Percentiles rank a stretch among this genome's conserved stretches.
These are phyloP conservation scores for Ascochyta viciae-villosae DNA, from an alignment of 2,329 filamentous ascomycete genomes.

Conservation along the genomic window DNA sequence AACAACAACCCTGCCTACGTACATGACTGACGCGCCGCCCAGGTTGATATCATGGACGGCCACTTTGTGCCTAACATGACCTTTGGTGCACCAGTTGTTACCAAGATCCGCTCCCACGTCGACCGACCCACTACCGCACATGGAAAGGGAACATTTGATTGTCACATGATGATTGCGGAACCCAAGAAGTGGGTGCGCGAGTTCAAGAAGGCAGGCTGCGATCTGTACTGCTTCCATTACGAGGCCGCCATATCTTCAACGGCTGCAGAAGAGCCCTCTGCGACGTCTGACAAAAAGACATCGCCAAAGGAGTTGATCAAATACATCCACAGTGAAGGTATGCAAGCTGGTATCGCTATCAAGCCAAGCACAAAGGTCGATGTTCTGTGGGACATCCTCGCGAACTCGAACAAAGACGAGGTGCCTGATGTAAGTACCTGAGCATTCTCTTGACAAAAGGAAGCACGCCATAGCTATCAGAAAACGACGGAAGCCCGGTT, in stretches of 20 bases:
- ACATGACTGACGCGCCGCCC: conserved; percentile 75
- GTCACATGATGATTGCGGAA: conserved; percentile 99
- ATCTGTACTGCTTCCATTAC: conserved; percentile 99
- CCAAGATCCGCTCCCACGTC: conserved; percentile 88
- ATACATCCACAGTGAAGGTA: conserved; percentile 86
- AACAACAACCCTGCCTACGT: neutral
- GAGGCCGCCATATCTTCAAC: conserved; percentile 87
- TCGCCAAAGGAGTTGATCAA: conserved; percentile 83
- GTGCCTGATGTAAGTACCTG: conserved; percentile 78
- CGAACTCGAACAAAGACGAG: conserved; percentile 74
- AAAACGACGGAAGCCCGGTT: no score
- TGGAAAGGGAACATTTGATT: conserved; percentile 94
- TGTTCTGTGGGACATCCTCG: conserved; percentile 89
- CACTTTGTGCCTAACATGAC: conserved; percentile 99
- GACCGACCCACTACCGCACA: conserved; percentile 72
- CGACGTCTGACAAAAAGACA: conserved; percentile 72
- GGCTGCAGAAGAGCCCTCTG: conserved; percentile 80
- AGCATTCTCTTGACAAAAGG: neutral
- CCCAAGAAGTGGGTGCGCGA: conserved; percentile 98
- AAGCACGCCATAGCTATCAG: neutral
- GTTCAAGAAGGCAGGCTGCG: conserved; percentile 91
- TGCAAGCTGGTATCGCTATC: conserved; percentile 93
- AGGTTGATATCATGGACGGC: conserved; percentile 98
- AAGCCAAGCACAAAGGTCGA: conserved; percentile 92
- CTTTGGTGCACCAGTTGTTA: conserved; percentile 93